Percentiles rank a stretch among this genome's conserved stretches.
phyloP scores from a whole-genome alignment of 805 yeast species.

The Kuraishia capsulata region DNA sequence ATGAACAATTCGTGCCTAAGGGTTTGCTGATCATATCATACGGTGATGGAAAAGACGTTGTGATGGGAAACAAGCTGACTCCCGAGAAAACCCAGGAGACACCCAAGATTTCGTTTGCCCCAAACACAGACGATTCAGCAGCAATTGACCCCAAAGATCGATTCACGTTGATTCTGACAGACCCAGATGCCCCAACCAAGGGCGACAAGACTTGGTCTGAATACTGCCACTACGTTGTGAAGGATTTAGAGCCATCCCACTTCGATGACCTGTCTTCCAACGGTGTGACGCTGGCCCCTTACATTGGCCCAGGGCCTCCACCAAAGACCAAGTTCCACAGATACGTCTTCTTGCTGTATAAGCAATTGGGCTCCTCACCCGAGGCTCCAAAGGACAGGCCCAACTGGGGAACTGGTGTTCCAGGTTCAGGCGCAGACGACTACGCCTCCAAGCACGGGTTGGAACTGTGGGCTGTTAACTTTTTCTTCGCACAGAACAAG shows the following conservation, averaged over 20 bases:
- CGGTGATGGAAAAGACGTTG: slow-evolving; percentile 50
- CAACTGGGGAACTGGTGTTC: slow-evolving; percentile 81
- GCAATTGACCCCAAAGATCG: slow-evolving; percentile 35
- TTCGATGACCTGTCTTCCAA: slow-evolving; percentile 21
- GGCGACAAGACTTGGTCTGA: slow-evolving; percentile 85
- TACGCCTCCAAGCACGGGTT: slow-evolving; percentile 61
- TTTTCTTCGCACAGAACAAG: slow-evolving; percentile 68
- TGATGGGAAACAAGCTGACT: slow-evolving; percentile 67
- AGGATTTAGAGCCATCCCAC: slow-evolving; percentile 40
- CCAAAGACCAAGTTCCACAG: slow-evolving; percentile 79
- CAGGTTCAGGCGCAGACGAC: slow-evolving; percentile 68
- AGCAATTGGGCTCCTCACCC: slow-evolving; percentile 41
- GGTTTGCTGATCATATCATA: slow-evolving; percentile 59
- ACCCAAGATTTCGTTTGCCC: slow-evolving; percentile 62
- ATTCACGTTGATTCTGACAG: slow-evolving; percentile 75
- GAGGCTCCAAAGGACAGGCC: slow-evolving; percentile 46
- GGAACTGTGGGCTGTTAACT: slow-evolving; percentile 67
- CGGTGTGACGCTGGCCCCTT: slow-evolving; percentile 36
- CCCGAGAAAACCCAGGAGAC: slow-evolving; percentile 57
- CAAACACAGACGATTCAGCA: slow-evolving; percentile 30
- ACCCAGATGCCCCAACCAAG: slow-evolving; percentile 89
- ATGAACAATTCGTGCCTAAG: slow-evolving; percentile 26
- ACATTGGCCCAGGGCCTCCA: slow-evolving; percentile 89
- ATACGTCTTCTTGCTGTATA: slow-evolving; percentile 68
- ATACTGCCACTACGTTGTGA: slow-evolving; percentile 64